These are phyloP conservation scores for Ophidiomyces ophidiicola DNA, from an alignment of 2,329 filamentous ascomycete genomes.

Conservation along the genomic window DNA sequence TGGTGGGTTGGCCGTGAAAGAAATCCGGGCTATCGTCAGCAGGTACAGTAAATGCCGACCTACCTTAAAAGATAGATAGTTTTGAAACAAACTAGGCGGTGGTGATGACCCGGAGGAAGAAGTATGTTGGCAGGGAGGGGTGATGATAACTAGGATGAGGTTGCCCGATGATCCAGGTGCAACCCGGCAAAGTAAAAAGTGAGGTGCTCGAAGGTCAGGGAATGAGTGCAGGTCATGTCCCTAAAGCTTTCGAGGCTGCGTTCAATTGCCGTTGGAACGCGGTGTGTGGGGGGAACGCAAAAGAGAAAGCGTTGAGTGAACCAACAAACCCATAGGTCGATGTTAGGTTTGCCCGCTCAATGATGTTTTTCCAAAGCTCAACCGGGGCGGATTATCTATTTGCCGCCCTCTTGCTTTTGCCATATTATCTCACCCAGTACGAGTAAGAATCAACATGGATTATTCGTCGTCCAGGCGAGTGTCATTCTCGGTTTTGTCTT, in stretches of 20 bases:
- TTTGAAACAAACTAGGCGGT: too few relatives aligned
- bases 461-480: too few relatives aligned
- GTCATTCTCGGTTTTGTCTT: too few relatives aligned
- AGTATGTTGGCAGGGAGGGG: conserved; percentile 4
- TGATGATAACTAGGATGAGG: conserved; percentile 10
- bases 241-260: conserved; percentile 18
- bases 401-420: conserved; percentile 1
- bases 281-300: conserved; percentile 5
- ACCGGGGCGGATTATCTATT: conserved; percentile 10
- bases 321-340: conserved; percentile 1
- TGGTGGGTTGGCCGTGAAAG: background rate
- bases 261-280: conserved; percentile 4
- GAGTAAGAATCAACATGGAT: too few relatives aligned
- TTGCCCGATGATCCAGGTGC: background rate
- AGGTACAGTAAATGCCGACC: background rate
- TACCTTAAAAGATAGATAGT: background rate
- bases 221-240: conserved; percentile 35
- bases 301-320: conserved; percentile 5
- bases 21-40: background rate
- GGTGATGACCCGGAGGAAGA: background rate
- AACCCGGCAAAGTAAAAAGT: background rate
- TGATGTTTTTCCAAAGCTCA: conserved; percentile 1
- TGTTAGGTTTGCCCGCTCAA: conserved; percentile 2
- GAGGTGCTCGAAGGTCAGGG: conserved; percentile 17
- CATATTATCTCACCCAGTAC: background rate